These are phyloP conservation scores for Penicillium macrosclerotiorum DNA, from an alignment of 495 filamentous ascomycete genomes.

Conservation along the genomic window DNA sequence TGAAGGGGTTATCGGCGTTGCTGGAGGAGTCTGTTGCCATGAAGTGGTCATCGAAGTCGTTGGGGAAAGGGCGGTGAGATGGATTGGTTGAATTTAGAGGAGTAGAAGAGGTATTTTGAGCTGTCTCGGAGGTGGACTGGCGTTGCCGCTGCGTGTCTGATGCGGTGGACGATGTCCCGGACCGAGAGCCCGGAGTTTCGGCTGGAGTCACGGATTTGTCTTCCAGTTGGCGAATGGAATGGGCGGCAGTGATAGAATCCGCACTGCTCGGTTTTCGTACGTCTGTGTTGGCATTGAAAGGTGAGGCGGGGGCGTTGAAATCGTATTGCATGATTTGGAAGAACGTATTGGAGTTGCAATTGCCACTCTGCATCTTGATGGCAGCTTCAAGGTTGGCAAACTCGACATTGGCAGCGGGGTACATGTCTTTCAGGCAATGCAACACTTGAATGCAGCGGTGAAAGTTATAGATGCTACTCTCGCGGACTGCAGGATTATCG, in stretches of 20 bases:
- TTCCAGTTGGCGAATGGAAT: background rate
- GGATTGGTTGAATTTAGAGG: conserved; percentile 8
- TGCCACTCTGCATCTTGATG: conserved; percentile 51
- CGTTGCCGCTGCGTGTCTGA: background rate
- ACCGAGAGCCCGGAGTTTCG: background rate
- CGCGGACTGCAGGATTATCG: conserved; percentile 61
- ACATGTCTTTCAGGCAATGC: conserved; percentile 72
- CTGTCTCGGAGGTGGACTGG: conserved; percentile 1
- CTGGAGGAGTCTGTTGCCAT: conserved; percentile 9
- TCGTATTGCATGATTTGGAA: conserved; percentile 38
- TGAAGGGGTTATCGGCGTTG: conserved; percentile 18
- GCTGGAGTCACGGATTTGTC: background rate
- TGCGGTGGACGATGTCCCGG: conserved; percentile 3
- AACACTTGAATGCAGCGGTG: conserved; percentile 77
- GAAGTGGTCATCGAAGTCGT: conserved; percentile 32
- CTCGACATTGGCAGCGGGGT: conserved; percentile 78
- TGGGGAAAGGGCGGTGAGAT: conserved; percentile 19
- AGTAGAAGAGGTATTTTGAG: conserved; percentile 2
- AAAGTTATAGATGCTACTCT: conserved; percentile 68
- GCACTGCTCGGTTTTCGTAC: conserved; percentile 19
- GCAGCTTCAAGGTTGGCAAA: conserved; percentile 79
- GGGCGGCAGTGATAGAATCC: conserved; percentile 8
- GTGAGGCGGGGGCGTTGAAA: conserved; percentile 14
- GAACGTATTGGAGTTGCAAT: conserved; percentile 29
- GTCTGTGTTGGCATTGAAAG: conserved; percentile 1